Percentiles rank a stretch among this genome's conserved stretches.
phyloP scores from a whole-genome alignment of 1,284 basidiomycete genomes.

The Sparassis latifolia region DNA sequence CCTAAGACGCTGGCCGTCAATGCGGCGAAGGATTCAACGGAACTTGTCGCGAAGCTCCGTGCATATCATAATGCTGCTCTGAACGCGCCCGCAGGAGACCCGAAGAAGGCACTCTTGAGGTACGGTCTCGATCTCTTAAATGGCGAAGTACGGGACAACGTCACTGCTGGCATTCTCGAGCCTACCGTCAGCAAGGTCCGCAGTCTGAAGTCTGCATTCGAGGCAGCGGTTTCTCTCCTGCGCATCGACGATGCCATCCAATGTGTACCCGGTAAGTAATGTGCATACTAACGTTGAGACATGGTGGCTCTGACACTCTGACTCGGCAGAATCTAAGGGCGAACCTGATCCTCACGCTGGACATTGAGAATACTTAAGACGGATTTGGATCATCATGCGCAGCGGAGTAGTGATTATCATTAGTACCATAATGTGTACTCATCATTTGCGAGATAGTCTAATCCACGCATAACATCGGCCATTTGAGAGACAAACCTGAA shows the following conservation, averaged over 20 bases:
- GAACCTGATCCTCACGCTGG: constrained; percentile 36
- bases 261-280: constrained; percentile 66
- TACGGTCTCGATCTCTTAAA: constrained; percentile 95
- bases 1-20: constrained; percentile 97
- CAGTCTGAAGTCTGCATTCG: constrained; percentile 93
- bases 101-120: constrained; percentile 91
- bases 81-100: constrained; percentile 83
- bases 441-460: too few relatives aligned
- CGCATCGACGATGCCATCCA: constrained; percentile 95
- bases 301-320: constrained; percentile 17
- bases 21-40: constrained; percentile 97
- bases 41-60: constrained; percentile 94
- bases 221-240: constrained; percentile 92
- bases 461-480: too few relatives aligned
- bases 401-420: constrained; percentile 4
- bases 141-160: constrained; percentile 94
- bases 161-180: constrained; percentile 90
- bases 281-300: neutral
- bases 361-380: constrained; percentile 17
- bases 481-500: too few relatives aligned
- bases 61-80: constrained; percentile 98
- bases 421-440: constrained; percentile 13
- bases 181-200: constrained; percentile 97
- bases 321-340: constrained; percentile 57
- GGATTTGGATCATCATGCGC: neutral